These are phyloP conservation scores for Caryocar brasiliense DNA, from an alignment of 441 rosid species.

Conservation along the genomic window DNA sequence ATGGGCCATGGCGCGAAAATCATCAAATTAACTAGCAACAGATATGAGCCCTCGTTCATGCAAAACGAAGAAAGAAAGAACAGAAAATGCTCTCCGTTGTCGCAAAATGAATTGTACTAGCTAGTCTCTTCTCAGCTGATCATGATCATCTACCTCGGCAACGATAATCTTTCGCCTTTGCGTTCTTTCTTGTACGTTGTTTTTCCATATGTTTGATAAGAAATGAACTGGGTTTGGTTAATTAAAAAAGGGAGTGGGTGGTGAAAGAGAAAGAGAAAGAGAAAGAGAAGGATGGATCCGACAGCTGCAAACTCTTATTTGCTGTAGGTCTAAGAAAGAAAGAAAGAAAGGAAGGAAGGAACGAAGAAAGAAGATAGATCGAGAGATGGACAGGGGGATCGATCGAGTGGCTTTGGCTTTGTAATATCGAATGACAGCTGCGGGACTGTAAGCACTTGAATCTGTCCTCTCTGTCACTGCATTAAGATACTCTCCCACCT, in stretches of 20 bases:
- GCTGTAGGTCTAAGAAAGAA: constrained; percentile 34
- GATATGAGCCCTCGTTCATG: too few relatives aligned
- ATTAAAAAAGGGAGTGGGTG: constrained; percentile 6
- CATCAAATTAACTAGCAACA: background rate
- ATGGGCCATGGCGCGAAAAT: constrained; percentile 31
- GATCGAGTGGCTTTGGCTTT: constrained; percentile 6
- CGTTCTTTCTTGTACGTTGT: too few relatives aligned
- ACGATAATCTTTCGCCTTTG: too few relatives aligned
- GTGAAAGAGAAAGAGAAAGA: background rate
- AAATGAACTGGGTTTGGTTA: constrained; percentile 11
- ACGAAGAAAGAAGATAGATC: background rate
- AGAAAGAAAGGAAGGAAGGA: background rate
- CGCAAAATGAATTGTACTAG: too few relatives aligned
- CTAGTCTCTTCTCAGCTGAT: too few relatives aligned
- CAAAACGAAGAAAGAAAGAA: too few relatives aligned
- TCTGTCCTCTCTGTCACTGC: constrained; percentile 33
- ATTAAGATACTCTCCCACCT: constrained; percentile 31
- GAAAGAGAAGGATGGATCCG: constrained; percentile 22
- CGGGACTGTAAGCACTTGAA: constrained; percentile 24
- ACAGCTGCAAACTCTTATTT: constrained; percentile 50
- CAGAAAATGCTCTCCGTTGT: too few relatives aligned
- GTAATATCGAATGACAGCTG: constrained; percentile 42
- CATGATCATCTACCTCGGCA: too few relatives aligned
- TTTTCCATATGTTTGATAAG: too few relatives aligned
- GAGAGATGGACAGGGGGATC: background rate